These are phyloP conservation scores for Mycena vulgaris DNA, from an alignment of 768 basidiomycete genomes.

Conservation along the genomic window DNA sequence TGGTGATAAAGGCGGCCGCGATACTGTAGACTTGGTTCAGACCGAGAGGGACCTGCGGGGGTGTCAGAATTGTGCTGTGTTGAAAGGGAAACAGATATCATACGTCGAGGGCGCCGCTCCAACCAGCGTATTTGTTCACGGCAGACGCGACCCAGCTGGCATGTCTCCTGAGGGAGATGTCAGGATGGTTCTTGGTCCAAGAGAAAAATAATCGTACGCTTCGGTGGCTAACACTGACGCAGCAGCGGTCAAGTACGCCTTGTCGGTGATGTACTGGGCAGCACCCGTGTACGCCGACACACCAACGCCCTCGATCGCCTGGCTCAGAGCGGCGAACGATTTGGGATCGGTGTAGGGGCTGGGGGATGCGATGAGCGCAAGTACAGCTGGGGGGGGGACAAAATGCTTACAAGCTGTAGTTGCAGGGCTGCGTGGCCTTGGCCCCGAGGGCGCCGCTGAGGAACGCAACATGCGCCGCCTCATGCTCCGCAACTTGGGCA, in stretches of 20 bases:
- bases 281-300: slow-evolving; percentile 72
- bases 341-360: slow-evolving; percentile 66
- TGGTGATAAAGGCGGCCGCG: slow-evolving; percentile 64
- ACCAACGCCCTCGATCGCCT: slow-evolving; percentile 69
- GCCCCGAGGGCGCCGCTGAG: slow-evolving; percentile 57
- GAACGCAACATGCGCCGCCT: slow-evolving; percentile 62
- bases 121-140: slow-evolving; percentile 59
- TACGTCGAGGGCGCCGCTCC: slow-evolving; percentile 69
- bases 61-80: slow-evolving; percentile 38
- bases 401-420: slow-evolving; percentile 66
- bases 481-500: slow-evolving; percentile 65
- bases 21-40: slow-evolving; percentile 54
- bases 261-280: slow-evolving; percentile 61
- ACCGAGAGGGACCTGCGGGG: slow-evolving; percentile 49
- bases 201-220: slow-evolving; percentile 47
- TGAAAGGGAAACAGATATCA: slow-evolving; percentile 29
- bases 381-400: neutral
- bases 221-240: slow-evolving; percentile 73
- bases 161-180: slow-evolving; percentile 51
- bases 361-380: neutral
- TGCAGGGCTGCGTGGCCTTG: slow-evolving; percentile 68
- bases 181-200: neutral
- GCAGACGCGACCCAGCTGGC: slow-evolving; percentile 68
- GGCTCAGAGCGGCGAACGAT: slow-evolving; percentile 66
- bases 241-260: slow-evolving; percentile 66